Evolutionary conservation across 2,329 filamentous ascomycete species (phyloP).

Genomic region (Stromatinia cepivora): DNA sequence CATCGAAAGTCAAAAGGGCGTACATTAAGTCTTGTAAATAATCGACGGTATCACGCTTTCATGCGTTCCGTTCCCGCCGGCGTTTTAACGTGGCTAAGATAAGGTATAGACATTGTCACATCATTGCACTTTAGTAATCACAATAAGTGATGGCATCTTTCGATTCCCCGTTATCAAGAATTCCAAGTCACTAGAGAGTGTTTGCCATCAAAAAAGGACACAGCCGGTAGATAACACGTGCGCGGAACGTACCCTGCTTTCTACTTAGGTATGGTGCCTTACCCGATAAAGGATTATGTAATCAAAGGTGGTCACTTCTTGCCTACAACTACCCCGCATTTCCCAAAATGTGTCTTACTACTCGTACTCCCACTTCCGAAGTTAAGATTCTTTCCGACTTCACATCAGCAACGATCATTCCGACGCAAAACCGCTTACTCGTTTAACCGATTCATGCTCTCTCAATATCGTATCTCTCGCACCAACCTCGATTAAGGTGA

Average conservation of each 20-base stretch:
- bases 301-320: no score
- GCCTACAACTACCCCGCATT: background rate
- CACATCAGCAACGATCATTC: conserved; percentile 4
- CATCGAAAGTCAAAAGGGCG: background rate
- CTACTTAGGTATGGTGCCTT: no score
- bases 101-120: background rate
- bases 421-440: background rate
- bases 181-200: background rate
- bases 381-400: background rate
- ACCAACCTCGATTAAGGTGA: background rate
- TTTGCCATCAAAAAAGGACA: background rate
- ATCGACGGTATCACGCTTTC: background rate
- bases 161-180: background rate
- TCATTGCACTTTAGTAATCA: background rate
- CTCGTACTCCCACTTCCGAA: background rate
- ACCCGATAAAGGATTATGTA: no score
- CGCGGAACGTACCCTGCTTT: no score
- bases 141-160: background rate
- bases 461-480: background rate
- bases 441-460: background rate
- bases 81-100: background rate
- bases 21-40: background rate
- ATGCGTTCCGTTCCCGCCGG: background rate
- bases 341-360: background rate
- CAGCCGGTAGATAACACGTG: no score